Conservation (phyloP, 495 filamentous ascomycete species). For the Coniosporium apollinis region DNA sequence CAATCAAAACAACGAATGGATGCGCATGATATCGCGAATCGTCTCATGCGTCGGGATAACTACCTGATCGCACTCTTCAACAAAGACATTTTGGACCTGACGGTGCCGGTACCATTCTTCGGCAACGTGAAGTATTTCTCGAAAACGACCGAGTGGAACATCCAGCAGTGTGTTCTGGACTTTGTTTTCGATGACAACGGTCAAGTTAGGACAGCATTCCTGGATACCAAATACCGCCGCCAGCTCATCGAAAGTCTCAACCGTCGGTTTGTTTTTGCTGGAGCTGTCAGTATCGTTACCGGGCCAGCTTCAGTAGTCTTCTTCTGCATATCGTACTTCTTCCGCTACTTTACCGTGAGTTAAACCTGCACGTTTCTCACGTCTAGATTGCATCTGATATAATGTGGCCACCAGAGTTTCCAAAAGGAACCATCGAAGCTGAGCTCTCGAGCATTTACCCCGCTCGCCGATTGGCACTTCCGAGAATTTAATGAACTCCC, state of each 20-base stretch:
- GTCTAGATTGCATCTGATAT: too few species aligned
- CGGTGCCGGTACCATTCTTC: constrained; percentile 70
- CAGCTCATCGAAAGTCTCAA: constrained; percentile 61
- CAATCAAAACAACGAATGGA: constrained; percentile 93
- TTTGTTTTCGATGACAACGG: constrained; percentile 81
- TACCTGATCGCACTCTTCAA: constrained; percentile 94
- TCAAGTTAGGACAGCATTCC: constrained; percentile 65
- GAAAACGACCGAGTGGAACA: constrained; percentile 68
- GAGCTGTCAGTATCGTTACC: constrained; percentile 68
- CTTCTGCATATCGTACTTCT: constrained; percentile 71
- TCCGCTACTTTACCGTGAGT: constrained; percentile 74
- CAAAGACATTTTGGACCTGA: constrained; percentile 82
- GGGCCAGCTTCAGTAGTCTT: constrained; percentile 73
- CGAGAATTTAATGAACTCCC: constrained; percentile 94
- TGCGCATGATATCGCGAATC: constrained; percentile 92
- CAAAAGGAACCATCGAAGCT: constrained; percentile 78
- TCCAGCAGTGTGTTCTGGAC: constrained; percentile 77
- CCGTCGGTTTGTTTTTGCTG: constrained; percentile 60
- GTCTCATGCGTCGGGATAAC: constrained; percentile 91
- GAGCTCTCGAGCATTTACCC: constrained; percentile 74
- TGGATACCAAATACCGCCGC: constrained; percentile 65
- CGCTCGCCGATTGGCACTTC: constrained; percentile 93
- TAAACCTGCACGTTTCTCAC: background rate
- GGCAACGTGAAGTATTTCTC: constrained; percentile 65
- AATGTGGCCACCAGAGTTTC: constrained; percentile 44